These are phyloP conservation scores for Termitomyces sp. DNA, from an alignment of 768 basidiomycete genomes.

Conservation along the genomic window DNA sequence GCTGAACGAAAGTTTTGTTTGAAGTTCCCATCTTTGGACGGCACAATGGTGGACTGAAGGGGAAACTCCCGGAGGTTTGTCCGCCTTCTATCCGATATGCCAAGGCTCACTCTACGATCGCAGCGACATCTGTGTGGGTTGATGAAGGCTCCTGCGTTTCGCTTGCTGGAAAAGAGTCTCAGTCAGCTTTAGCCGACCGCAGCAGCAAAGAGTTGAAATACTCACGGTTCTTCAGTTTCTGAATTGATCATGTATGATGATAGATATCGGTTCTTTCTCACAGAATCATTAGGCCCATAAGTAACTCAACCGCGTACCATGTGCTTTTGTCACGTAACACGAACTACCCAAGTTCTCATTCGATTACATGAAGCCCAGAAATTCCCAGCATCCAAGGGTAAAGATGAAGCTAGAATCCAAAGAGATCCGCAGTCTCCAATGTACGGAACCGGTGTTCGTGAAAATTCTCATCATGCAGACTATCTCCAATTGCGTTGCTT, in stretches of 20 bases:
- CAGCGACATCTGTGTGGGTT: constrained; percentile 48
- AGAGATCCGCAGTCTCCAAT: constrained; percentile 6
- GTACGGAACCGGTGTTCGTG: not conserved
- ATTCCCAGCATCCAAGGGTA: not conserved
- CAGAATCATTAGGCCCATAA: not conserved
- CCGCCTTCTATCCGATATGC: constrained; percentile 4
- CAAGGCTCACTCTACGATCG: not conserved
- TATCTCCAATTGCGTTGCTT: constrained; percentile 5
- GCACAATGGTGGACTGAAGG: constrained; percentile 62
- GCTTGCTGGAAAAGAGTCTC: constrained; percentile 7
- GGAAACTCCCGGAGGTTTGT: constrained; percentile 45
- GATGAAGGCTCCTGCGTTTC: constrained; percentile 47
- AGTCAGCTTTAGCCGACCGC: constrained; percentile 1
- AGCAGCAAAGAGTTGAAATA: constrained; percentile 6
- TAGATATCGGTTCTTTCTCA: not conserved
- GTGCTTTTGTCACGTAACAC: not conserved
- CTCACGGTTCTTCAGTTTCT: constrained; percentile 23
- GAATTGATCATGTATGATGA: not conserved
- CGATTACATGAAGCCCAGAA: not conserved
- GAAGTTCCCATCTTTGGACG: constrained; percentile 33
- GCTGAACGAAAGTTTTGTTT: constrained; percentile 2
- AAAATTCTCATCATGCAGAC: not conserved
- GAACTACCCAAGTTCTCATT: not conserved
- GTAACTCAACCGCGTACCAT: not conserved
- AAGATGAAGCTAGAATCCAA: not conserved